Conservation (phyloP, 768 basidiomycete species). For the Lyophyllum semitale region DNA sequence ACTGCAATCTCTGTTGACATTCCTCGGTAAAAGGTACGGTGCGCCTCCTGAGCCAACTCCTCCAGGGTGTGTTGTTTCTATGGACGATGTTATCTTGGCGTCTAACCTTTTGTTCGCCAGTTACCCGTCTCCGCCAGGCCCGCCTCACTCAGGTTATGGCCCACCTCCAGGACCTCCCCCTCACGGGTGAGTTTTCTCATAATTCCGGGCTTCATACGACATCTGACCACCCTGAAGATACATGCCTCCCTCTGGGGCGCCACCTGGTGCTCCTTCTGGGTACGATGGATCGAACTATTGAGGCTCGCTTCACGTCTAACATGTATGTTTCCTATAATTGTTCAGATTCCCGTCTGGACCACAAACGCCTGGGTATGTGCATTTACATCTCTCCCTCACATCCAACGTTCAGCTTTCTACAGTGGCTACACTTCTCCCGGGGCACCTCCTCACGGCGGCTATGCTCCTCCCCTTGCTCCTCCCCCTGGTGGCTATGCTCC, state of each 20-base stretch:
- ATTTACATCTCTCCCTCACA: neutral
- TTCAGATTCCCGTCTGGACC: neutral
- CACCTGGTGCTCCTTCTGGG: slow-evolving; percentile 13
- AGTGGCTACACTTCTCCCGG: slow-evolving; percentile 16
- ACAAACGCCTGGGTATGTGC: slow-evolving; percentile 8
- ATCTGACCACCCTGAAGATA: slow-evolving; percentile 9
- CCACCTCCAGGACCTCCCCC: no score
- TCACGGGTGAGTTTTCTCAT: neutral
- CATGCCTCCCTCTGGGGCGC: slow-evolving; percentile 15
- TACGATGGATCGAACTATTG: slow-evolving; percentile 3
- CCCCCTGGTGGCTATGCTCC: slow-evolving; percentile 28
- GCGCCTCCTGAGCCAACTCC: slow-evolving; percentile 35
- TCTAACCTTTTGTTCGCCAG: slow-evolving; percentile 9
- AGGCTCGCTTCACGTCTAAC: neutral
- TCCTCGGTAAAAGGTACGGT: slow-evolving; percentile 21
- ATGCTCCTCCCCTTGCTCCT: slow-evolving; percentile 25
- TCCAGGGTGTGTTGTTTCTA: slow-evolving; percentile 24
- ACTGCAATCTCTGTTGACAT: neutral
- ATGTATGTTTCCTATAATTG: neutral
- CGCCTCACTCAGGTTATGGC: slow-evolving; percentile 9
- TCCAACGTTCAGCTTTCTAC: neutral
- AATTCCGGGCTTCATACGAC: neutral
- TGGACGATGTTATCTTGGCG: neutral
- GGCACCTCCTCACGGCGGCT: slow-evolving; percentile 16
- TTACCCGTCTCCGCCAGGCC: slow-evolving; percentile 19